Conservation (phyloP, 768 basidiomycete genomes). For the Suillus plorans region DNA sequence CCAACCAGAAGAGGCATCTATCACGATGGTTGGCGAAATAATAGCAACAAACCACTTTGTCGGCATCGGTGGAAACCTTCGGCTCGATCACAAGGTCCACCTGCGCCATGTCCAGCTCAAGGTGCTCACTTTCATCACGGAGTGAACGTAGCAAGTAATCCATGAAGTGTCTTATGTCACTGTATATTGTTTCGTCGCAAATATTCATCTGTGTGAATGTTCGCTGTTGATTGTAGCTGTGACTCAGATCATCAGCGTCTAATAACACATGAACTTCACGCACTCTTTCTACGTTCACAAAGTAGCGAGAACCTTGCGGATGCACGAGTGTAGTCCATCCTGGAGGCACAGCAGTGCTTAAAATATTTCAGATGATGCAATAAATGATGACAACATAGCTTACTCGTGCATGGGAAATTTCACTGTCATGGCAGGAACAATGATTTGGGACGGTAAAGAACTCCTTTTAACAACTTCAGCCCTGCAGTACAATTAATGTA, state of each 20-base stretch:
- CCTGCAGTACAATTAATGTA: neutral
- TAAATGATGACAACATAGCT: neutral
- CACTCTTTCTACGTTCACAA: neutral
- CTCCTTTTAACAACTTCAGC: neutral
- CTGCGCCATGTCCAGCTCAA: constrained; percentile 26
- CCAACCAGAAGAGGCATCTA: constrained; percentile 54
- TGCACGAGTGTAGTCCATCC: constrained; percentile 21
- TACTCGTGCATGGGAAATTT: constrained; percentile 6
- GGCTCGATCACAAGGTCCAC: constrained; percentile 51
- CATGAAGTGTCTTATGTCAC: constrained; percentile 37
- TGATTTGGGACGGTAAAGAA: neutral
- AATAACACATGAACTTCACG: neutral
- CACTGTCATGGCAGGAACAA: constrained; percentile 2
- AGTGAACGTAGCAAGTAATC: constrained; percentile 21
- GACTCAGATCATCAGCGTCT: neutral
- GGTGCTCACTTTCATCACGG: neutral
- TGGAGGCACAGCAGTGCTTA: constrained; percentile 7
- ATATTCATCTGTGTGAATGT: constrained; percentile 58
- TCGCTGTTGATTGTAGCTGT: constrained; percentile 30
- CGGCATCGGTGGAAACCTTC: constrained; percentile 12
- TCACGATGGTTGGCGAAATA: constrained; percentile 51
- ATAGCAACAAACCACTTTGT: constrained; percentile 34
- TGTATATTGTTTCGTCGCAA: constrained; percentile 32
- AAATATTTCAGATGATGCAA: neutral
- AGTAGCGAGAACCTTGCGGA: constrained; percentile 3